A percentile compares a stretch with the other conserved stretches of the same genome.
These are phyloP conservation scores for Eucalyptus pauciflora DNA, from an alignment of 345 rosid species.

Conservation along the genomic window DNA sequence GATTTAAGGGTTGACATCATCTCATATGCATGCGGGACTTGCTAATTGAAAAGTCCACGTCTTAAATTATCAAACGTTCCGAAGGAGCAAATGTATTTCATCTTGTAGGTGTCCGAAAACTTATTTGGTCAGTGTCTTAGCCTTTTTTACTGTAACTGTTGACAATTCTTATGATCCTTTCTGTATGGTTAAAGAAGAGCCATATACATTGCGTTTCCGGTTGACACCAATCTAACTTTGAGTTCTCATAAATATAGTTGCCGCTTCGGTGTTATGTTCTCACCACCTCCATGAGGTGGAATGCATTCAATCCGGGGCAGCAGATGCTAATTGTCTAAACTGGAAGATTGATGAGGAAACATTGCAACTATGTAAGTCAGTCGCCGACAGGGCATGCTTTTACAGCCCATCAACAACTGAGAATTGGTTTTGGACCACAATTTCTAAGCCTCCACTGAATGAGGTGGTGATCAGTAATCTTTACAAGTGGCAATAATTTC, in stretches of 20 bases:
- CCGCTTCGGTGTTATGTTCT: background rate
- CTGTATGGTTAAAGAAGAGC: background rate
- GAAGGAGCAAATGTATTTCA: background rate
- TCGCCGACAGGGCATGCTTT: accelerated
- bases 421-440: background rate
- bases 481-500: background rate
- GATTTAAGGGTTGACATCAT: background rate
- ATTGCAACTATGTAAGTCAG: background rate
- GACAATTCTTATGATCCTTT: background rate
- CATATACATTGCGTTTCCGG: background rate
- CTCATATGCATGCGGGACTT: background rate
- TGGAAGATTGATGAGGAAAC: background rate
- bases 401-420: background rate
- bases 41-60: background rate
- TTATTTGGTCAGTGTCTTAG: background rate
- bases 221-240: background rate
- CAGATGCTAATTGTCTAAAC: background rate
- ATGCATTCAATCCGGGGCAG: background rate
- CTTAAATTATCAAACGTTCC: background rate
- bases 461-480: background rate
- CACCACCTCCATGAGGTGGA: background rate
- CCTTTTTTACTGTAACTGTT: background rate
- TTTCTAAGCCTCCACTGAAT: background rate
- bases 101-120: background rate
- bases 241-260: background rate